phyloP scores from a whole-genome alignment of 1,284 basidiomycete species.

The Cutaneotrichosporon daszewskae region DNA sequence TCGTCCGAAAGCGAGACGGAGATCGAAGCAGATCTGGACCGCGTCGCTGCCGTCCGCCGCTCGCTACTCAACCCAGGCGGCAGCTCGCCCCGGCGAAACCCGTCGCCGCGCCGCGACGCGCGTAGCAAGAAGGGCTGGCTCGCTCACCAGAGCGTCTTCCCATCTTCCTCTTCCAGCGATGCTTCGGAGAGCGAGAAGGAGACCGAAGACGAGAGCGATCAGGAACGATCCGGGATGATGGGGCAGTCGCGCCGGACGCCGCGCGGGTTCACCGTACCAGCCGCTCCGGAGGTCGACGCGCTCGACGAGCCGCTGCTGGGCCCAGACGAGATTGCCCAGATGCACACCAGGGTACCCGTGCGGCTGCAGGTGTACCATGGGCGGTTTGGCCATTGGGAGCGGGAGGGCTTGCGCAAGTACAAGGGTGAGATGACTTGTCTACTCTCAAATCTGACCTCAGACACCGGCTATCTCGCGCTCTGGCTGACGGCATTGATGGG shows the following conservation, averaged over 20 bases:
- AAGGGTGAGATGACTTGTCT: conserved; percentile 30
- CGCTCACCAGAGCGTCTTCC: conserved; percentile 47
- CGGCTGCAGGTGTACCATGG: conserved; percentile 45
- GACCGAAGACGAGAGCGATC: conserved; percentile 30
- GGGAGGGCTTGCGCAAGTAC: conserved; percentile 43
- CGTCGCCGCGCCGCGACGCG: conserved; percentile 1
- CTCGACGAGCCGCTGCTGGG: conserved; percentile 36
- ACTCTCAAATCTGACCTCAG: conserved; percentile 14
- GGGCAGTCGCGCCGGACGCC: conserved; percentile 17
- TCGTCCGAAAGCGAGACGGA: conserved; percentile 34
- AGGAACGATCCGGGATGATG: conserved; percentile 26
- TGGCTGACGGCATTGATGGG: conserved; percentile 39
- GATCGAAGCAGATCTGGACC: conserved; percentile 30
- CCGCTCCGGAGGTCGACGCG: conserved; percentile 4
- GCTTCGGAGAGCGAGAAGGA: conserved; percentile 35
- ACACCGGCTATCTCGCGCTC: conserved; percentile 42
- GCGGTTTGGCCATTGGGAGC: conserved; percentile 44
- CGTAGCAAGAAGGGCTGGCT: conserved; percentile 43
- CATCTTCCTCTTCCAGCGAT: conserved; percentile 35
- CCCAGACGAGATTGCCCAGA: conserved; percentile 26
- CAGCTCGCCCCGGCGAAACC: too few relatives aligned
- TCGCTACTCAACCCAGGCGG: conserved; percentile 24
- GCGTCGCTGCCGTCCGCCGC: conserved; percentile 30
- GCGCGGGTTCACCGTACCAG: background rate
- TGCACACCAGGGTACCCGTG: conserved; percentile 26